phyloP scores from a whole-genome alignment of 73 alveolate genomes.

The Paramecium tetraurelia region DNA sequence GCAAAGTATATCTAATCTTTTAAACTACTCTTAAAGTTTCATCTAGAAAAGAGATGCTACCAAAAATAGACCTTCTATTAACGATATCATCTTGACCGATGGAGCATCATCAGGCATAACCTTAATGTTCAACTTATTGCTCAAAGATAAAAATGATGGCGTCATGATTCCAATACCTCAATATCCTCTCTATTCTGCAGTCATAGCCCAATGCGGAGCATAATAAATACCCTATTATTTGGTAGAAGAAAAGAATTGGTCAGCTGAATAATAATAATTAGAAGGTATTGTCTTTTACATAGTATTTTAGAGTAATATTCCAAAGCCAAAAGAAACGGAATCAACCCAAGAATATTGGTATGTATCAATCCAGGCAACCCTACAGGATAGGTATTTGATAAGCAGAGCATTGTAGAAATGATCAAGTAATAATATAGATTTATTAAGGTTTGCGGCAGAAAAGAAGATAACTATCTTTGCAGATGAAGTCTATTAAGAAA shows the following conservation, averaged over 20 bases:
- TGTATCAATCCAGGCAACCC: constrained; percentile 99
- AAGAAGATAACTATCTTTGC: constrained; percentile 89
- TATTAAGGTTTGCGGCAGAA: constrained; percentile 60
- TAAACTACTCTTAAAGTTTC: not conserved
- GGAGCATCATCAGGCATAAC: constrained; percentile 61
- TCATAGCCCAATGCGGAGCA: constrained; percentile 84
- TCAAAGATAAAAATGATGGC: constrained; percentile 70
- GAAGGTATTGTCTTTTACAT: not conserved
- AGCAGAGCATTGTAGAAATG: constrained; percentile 78
- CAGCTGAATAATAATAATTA: constrained; percentile 68
- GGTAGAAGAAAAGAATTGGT: constrained; percentile 92
- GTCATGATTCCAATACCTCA: constrained; percentile 94
- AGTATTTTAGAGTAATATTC: constrained; percentile 6
- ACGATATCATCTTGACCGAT: constrained; percentile 57
- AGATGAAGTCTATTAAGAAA: constrained; percentile 98
- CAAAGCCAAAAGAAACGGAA: constrained; percentile 74
- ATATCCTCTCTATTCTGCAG: constrained; percentile 97
- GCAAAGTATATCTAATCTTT: not conserved
- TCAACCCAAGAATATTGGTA: constrained; percentile 77
- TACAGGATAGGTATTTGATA: constrained; percentile 88
- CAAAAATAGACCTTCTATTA: constrained; percentile 29
- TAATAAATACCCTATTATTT: constrained; percentile 84
- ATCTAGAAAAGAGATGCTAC: constrained; percentile 23
- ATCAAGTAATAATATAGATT: not conserved
- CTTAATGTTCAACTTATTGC: not conserved